Percentiles rank a stretch among this genome's conserved stretches.
phyloP scores from a whole-genome alignment of 2,329 filamentous ascomycete species.

The Curvularia sp. region DNA sequence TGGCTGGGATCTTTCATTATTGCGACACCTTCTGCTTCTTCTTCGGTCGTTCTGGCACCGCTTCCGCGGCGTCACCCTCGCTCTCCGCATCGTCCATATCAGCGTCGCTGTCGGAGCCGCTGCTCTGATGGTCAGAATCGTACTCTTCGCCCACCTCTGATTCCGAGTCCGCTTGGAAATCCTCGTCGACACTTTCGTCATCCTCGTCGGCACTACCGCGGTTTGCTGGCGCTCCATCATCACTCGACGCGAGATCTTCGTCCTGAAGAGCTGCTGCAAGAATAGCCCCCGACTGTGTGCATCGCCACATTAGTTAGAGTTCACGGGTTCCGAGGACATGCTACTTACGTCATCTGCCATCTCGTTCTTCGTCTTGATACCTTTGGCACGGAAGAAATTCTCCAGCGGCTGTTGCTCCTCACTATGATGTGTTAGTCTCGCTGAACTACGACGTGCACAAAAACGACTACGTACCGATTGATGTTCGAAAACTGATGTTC shows the following conservation, averaged over 20 bases:
- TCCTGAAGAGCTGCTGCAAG: conserved; percentile 84
- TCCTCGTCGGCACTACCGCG: conserved; percentile 95
- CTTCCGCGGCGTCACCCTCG: conserved; percentile 53
- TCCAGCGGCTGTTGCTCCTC: conserved; percentile 98
- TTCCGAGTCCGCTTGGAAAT: conserved; percentile 91
- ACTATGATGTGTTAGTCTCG: conserved; percentile 48
- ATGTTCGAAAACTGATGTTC: conserved; percentile 99
- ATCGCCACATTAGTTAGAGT: conserved; percentile 33
- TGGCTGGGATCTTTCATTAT: conserved; percentile 25
- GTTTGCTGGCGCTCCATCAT: conserved; percentile 74
- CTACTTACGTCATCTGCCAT: conserved; percentile 88
- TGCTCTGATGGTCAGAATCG: conserved; percentile 89
- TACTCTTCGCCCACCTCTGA: conserved; percentile 97
- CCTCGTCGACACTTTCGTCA: conserved; percentile 92
- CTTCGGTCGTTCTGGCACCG: conserved; percentile 65
- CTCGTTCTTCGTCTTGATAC: conserved; percentile 95
- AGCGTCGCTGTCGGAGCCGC: conserved; percentile 71
- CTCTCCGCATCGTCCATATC: conserved; percentile 69
- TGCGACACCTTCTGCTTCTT: conserved; percentile 66
- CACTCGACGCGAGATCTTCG: conserved; percentile 81
- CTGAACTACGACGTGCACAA: neutral
- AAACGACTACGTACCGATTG: conserved; percentile 68
- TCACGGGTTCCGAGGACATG: neutral
- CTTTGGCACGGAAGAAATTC: conserved; percentile 95
- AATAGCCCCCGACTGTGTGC: conserved; percentile 61